phyloP scores from a whole-genome alignment of 352 stramenopile species.

The Phytophthora citrophthora region DNA sequence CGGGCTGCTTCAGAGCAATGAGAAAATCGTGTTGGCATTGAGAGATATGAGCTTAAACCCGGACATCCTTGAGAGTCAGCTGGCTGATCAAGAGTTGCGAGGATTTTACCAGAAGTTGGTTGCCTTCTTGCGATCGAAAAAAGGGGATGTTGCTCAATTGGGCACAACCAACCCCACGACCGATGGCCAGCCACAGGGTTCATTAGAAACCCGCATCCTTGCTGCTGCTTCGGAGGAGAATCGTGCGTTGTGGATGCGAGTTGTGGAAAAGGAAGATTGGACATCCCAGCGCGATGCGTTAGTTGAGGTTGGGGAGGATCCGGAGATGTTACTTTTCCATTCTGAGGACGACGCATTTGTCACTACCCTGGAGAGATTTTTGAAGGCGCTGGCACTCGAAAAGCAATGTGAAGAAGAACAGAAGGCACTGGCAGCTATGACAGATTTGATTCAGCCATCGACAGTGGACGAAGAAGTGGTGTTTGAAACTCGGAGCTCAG shows the following conservation, averaged over 20 bases:
- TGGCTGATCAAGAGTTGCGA: constrained; percentile 49
- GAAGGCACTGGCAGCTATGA: constrained; percentile 23
- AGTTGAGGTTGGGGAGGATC: constrained; percentile 70
- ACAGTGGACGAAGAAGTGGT: constrained; percentile 29
- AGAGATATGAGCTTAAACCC: constrained; percentile 77
- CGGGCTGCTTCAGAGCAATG: constrained; percentile 41
- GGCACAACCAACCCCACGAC: not conserved
- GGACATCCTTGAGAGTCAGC: constrained; percentile 49
- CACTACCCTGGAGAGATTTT: constrained; percentile 40
- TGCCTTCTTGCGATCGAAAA: constrained; percentile 37
- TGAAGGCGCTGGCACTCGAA: constrained; percentile 31
- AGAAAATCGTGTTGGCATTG: constrained; percentile 56
- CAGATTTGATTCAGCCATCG: constrained; percentile 18
- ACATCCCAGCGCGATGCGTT: constrained; percentile 39
- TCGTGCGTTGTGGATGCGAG: constrained; percentile 32
- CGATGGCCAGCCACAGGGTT: not conserved
- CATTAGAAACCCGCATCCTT: constrained; percentile 52
- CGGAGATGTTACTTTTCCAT: constrained; percentile 74
- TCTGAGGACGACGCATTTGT: constrained; percentile 56
- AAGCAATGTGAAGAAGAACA: constrained; percentile 31
- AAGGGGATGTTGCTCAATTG: constrained; percentile 12
- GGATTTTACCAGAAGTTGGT: constrained; percentile 67
- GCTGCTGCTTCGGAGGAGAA: constrained; percentile 25
- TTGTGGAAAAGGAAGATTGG: constrained; percentile 38
- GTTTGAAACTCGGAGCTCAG: not conserved